phyloP scores from a whole-genome alignment of 805 yeast species.

The Lipomyces orientalis region DNA sequence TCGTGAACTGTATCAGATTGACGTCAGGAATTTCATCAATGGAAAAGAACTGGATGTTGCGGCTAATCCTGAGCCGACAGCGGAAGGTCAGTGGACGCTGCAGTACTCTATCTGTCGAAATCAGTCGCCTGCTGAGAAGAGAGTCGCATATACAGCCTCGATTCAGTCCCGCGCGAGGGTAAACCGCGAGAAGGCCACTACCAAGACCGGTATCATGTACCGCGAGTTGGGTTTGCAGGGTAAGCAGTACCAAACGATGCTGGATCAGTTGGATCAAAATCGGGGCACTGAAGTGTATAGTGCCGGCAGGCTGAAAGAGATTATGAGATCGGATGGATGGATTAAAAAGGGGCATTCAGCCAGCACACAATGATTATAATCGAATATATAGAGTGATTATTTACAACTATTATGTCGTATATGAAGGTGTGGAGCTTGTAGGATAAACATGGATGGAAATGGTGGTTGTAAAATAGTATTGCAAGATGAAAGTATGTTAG shows the following conservation, averaged over 20 bases:
- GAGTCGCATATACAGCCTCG: not conserved
- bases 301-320: constrained; percentile 13
- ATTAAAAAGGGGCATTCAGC: not conserved
- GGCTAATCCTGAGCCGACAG: constrained; percentile 17
- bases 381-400: not conserved
- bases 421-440: not conserved
- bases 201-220: constrained; percentile 27
- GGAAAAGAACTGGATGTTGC: constrained; percentile 7
- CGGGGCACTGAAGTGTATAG: constrained; percentile 17
- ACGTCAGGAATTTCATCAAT: constrained; percentile 18
- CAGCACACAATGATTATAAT: not conserved
- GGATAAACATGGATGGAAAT: not conserved
- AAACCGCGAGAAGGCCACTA: constrained; percentile 27
- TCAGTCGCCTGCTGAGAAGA: not conserved
- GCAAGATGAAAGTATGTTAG: too few species aligned
- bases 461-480: not conserved
- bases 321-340: constrained; percentile 4
- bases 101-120: constrained; percentile 14
- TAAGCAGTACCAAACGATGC: constrained; percentile 31
- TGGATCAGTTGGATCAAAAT: constrained; percentile 35
- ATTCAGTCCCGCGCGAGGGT: not conserved
- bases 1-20: constrained; percentile 37
- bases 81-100: constrained; percentile 14
- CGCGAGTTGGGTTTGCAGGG: constrained; percentile 46
- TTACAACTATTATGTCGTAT: not conserved